Evolutionary conservation across 1,139 yeast genomes (phyloP), one percentile per base, ranked within the genome.

Genomic region (Yamadazyma friedrichii): DNA sequence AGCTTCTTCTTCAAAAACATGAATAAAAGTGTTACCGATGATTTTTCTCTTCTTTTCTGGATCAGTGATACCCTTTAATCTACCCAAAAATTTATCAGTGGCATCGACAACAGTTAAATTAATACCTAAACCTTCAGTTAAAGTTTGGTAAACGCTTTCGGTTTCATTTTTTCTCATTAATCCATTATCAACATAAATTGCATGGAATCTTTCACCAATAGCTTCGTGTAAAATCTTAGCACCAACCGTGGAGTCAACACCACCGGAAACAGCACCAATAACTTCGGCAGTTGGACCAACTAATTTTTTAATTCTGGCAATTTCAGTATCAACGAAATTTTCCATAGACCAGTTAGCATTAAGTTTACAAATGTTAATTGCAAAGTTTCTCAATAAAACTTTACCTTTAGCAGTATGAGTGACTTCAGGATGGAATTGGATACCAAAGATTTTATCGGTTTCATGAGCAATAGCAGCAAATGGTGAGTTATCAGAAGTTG

Each of bases 251-350:
- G 98, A 93, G 69, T 93, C 99, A 50, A 94, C 98, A 74, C 99
- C 98, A 60, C 99, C 99, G 46, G 97, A 88, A 55, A 93, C 98
- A 42, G 99, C 99, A 70, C 99, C 99, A 62, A 93, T 93, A 51
- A 94, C 99, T 70, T 93, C 98, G 44, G 96, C 98, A 46, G 91
- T 84, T 52, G 96, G 97, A 44, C 99, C 99, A 52, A 93, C 97
- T 55, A 91, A 76, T 47, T 80, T 76, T 67, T 88, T 80, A 55
- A 93, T 94, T 68, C 98, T 82, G 53, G 88, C 82, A 56, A 93
- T 89, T 74, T 94, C 98, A 48, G 96, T 88, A 58, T 88, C 96
- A 58, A 94, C 86, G 67, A 93, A 93, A 75, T 93, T 94, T 70
- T 86, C 88, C 98, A 93, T 93, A 49, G 93, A 86, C 99, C 99